These are phyloP conservation scores for Pelargonium cotyledonis DNA, from an alignment of 441 rosid species.

Conservation along the genomic window DNA sequence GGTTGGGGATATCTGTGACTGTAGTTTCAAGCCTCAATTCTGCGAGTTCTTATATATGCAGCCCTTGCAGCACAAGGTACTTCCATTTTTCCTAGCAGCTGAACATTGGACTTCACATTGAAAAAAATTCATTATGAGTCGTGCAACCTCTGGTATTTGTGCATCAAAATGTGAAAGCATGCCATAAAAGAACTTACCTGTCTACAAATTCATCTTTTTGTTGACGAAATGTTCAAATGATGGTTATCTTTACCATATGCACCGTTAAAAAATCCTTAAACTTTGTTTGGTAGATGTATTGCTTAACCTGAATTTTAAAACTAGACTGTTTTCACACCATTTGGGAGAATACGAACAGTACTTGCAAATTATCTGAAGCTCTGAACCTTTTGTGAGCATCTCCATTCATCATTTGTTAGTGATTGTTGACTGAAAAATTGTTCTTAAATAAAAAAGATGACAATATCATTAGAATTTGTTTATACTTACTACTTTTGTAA, in stretches of 20 bases:
- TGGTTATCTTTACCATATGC: background rate
- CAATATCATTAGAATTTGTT: background rate
- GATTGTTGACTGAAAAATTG: background rate
- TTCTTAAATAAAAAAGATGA: background rate
- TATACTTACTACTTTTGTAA: background rate
- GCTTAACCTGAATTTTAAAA: background rate
- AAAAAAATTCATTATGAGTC: background rate
- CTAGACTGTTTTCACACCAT: background rate
- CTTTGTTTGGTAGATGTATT: background rate
- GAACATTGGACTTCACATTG: background rate
- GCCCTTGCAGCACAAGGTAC: conserved; percentile 39
- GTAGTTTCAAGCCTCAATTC: conserved; percentile 37
- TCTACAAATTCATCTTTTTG: background rate
- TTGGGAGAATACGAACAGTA: background rate
- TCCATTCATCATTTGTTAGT: conserved; percentile 4
- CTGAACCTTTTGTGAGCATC: conserved; percentile 6
- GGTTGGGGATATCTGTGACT: conserved; percentile 59
- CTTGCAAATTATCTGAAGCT: background rate
- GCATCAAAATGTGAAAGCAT: background rate
- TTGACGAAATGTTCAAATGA: background rate
- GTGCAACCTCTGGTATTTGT: background rate
- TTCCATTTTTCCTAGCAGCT: background rate
- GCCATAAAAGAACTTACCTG: background rate
- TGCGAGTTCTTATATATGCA: conserved; percentile 38
- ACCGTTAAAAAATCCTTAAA: background rate